A percentile compares a stretch with the other conserved stretches of the same genome.
Evolutionary conservation across 2,329 filamentous ascomycete genomes (phyloP).

Genomic region (Tolypocladium album): DNA sequence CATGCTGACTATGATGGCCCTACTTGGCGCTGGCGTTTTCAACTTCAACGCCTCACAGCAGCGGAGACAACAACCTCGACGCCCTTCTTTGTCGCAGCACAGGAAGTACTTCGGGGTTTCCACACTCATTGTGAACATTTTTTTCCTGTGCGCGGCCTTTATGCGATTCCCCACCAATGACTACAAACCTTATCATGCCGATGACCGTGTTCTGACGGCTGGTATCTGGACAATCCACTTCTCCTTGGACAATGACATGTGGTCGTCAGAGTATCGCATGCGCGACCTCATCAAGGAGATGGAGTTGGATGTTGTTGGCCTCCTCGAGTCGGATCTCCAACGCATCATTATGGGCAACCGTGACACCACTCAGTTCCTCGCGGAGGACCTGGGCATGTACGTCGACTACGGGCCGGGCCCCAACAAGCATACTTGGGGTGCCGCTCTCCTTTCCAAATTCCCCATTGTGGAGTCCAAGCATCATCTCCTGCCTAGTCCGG

Average conservation of each 20-base stretch:
- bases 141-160: slow-evolving; percentile 74
- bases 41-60: slow-evolving; percentile 47
- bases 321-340: slow-evolving; percentile 86
- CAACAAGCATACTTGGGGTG: slow-evolving; percentile 98
- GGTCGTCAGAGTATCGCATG: slow-evolving; percentile 91
- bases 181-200: slow-evolving; percentile 79
- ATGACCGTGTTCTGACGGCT: slow-evolving; percentile 80
- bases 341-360: slow-evolving; percentile 99
- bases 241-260: slow-evolving; percentile 96
- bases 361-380: slow-evolving; percentile 88
- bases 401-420: slow-evolving; percentile 94
- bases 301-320: slow-evolving; percentile 95
- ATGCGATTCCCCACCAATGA: slow-evolving; percentile 87
- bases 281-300: slow-evolving; percentile 82
- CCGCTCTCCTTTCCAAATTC: slow-evolving; percentile 89
- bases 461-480: slow-evolving; percentile 96
- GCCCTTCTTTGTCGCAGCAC: slow-evolving; percentile 26
- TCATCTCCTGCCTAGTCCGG: slow-evolving; percentile 84
- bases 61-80: slow-evolving; percentile 20
- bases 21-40: slow-evolving; percentile 77
- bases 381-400: slow-evolving; percentile 97
- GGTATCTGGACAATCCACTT: slow-evolving; percentile 99
- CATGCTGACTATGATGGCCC: slow-evolving; percentile 76
- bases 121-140: slow-evolving; percentile 64
- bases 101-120: slow-evolving; percentile 44